Evolutionary conservation across 1,284 basidiomycete species (phyloP), one percentile per base, ranked within the genome.

Genomic region (Malassezia obtusa): DNA sequence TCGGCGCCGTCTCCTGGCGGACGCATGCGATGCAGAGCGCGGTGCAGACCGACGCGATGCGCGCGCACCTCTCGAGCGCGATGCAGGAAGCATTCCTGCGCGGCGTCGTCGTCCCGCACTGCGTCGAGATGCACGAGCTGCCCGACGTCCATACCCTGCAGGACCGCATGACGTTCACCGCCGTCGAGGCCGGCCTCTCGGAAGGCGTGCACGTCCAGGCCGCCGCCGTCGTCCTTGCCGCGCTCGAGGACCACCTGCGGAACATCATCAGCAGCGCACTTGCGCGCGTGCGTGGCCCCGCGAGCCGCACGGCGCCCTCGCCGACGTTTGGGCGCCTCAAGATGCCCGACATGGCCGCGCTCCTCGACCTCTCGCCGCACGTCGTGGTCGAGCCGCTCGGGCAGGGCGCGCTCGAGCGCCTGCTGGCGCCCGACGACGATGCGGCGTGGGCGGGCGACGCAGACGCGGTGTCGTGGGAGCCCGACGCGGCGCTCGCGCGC

Each of bases 141-240:
- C 76, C 76, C 4, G 75, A 76, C 51, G 26, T 69, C 2, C 73
- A 77, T 21, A 60, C 57, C 4, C 56, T 77, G 33, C 64, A 61
- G 22, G 76, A 77, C 50, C 62, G 76, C 5, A 77, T 77, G 76
- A 64, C 70, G 19, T 51, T 74, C 8, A 50, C 73, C 12, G 75
- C 76, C 4, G 75, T 74, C 33, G 72, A 77, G 43, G 64, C 62
- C 1, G 75, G 75, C 10, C 59, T 77, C 49, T 43, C 58, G 0
- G 67, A 64, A 1, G 76, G 76, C 12, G 69, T 75, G 3, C 64
- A 71, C 19, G 52, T 61, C 1, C 62, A 75, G 41, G 74, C 75
- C 2, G 74, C 73, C 4, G 73, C 71, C 9, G 58, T 76, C 47
- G 58, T 72, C 10, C 58, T 70, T 17, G 59, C 64, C 9, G 75